Percentiles rank a stretch among this genome's conserved stretches.
phyloP scores from a whole-genome alignment of 2,329 filamentous ascomycete genomes.

The Talaromyces funiculosus region DNA sequence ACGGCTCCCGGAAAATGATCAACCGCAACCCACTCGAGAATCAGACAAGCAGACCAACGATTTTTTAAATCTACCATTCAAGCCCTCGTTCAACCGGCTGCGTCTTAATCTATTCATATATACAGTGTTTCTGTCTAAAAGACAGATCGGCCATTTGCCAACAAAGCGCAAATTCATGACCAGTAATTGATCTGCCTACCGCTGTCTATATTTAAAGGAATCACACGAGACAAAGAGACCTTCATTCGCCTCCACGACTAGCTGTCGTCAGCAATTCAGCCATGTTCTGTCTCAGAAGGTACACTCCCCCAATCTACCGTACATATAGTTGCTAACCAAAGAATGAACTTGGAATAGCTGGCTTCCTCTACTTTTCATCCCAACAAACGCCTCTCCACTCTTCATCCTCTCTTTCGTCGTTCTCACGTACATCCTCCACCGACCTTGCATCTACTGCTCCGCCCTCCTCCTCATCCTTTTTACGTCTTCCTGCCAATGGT shows the following conservation, averaged over 20 bases:
- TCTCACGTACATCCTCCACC: conserved; percentile 92
- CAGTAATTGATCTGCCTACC: background rate
- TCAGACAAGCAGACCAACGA: background rate
- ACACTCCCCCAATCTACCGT: conserved; percentile 18
- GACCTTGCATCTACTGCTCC: conserved; percentile 96
- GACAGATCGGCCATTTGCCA: background rate
- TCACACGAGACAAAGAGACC: background rate
- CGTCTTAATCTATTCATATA: background rate
- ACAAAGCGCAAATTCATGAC: background rate
- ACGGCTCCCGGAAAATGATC: background rate
- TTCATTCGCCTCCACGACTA: background rate
- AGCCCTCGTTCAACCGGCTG: background rate
- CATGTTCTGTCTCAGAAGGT: conserved; percentile 67
- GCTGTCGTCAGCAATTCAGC: conserved; percentile 11
- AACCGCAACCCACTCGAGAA: background rate
- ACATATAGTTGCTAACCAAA: background rate
- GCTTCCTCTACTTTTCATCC: conserved; percentile 82
- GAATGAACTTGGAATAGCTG: conserved; percentile 56
- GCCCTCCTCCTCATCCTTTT: conserved; percentile 93
- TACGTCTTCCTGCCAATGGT: conserved; percentile 84
- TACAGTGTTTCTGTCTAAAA: background rate
- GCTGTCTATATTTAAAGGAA: background rate
- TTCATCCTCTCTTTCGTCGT: conserved; percentile 86
- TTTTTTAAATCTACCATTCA: background rate
- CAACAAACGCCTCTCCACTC: conserved; percentile 75